phyloP scores from a whole-genome alignment of 2,329 filamentous ascomycete genomes.

The Talaromyces islandicus region DNA sequence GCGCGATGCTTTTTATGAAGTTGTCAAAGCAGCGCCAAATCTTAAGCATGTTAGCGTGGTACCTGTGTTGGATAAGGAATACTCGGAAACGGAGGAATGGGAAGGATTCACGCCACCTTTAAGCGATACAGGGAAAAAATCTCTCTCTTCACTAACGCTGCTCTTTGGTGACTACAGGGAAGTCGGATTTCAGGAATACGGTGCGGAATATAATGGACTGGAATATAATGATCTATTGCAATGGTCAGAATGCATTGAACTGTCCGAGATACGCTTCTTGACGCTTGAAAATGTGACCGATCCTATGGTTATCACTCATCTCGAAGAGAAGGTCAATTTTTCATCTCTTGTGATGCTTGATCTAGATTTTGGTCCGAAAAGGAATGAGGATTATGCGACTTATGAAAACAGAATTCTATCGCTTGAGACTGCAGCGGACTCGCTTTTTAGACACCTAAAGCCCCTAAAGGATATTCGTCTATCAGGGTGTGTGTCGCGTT shows the following conservation, averaged over 20 bases:
- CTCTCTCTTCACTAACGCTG: neutral
- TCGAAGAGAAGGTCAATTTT: neutral
- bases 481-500: neutral
- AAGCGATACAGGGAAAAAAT: neutral
- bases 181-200: too few relatives aligned
- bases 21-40: neutral
- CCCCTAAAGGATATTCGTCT: neutral
- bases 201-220: too few relatives aligned
- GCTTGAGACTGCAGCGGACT: neutral
- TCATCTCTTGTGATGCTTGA: neutral
- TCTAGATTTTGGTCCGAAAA: neutral
- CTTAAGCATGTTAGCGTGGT: neutral
- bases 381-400: too few relatives aligned
- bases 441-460: neutral
- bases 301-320: neutral
- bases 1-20: neutral
- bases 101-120: neutral
- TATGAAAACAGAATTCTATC: too few relatives aligned
- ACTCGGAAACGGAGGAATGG: neutral
- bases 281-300: neutral
- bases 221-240: neutral
- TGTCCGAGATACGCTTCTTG: neutral
- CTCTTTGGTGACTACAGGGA: too few relatives aligned
- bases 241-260: neutral
- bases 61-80: neutral